These are phyloP conservation scores for Recurvomyces mirabilis DNA, from an alignment of 495 filamentous ascomycete species.

Conservation along the genomic window DNA sequence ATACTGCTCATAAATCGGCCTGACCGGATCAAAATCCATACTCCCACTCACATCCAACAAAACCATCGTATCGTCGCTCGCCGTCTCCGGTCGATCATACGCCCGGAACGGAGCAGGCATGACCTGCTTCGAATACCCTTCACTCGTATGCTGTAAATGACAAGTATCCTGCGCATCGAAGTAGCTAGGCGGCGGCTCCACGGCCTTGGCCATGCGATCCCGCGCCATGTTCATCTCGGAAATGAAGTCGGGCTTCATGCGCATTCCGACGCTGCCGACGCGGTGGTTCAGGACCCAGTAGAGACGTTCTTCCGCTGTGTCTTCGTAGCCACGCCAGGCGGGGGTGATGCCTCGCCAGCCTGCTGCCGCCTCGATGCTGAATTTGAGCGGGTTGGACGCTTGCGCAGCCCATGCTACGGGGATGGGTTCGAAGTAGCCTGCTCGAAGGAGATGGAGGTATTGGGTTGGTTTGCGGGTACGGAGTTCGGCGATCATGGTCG, in stretches of 20 bases:
- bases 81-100: constrained; percentile 28
- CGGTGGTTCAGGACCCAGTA: constrained; percentile 42
- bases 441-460: constrained; percentile 38
- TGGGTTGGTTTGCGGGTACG: constrained; percentile 32
- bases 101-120: constrained; percentile 31
- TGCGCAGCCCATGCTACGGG: constrained; percentile 35
- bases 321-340: constrained; percentile 38
- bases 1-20: constrained; percentile 35
- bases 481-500: constrained; percentile 31
- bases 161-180: constrained; percentile 34
- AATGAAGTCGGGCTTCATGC: constrained; percentile 37
- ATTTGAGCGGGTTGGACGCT: constrained; percentile 36
- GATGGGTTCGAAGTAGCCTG: constrained; percentile 42
- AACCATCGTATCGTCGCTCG: constrained; percentile 39
- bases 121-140: constrained; percentile 37
- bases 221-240: constrained; percentile 35
- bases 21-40: constrained; percentile 36
- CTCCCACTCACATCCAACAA: constrained; percentile 37
- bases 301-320: constrained; percentile 38
- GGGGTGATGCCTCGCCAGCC: constrained; percentile 42
- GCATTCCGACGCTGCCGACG: constrained; percentile 22
- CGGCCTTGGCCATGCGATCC: constrained; percentile 33
- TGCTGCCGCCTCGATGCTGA: constrained; percentile 34
- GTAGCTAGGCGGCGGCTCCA: constrained; percentile 33
- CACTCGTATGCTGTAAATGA: constrained; percentile 31